Evolutionary conservation across 306 rosid species (phyloP).

Genomic region (Senna tora): DNA sequence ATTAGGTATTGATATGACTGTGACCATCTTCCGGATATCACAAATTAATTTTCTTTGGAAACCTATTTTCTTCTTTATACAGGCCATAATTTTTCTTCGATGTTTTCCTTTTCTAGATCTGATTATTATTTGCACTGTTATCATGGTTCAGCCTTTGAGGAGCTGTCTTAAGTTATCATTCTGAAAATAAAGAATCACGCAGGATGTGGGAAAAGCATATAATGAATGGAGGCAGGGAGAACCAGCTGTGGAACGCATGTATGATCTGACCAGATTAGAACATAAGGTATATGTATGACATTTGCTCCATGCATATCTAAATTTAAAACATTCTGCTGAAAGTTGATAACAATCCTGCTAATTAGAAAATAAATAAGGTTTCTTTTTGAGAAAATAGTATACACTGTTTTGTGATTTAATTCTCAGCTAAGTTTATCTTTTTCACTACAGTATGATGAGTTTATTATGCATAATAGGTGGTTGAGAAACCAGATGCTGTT

Average conservation of each 20-base stretch:
- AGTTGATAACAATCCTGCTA: slow-evolving; percentile 9
- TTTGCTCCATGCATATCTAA: slow-evolving; percentile 15
- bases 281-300: slow-evolving; percentile 56
- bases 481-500: slow-evolving; percentile 66
- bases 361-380: background rate
- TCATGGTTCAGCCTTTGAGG: slow-evolving; percentile 54
- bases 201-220: slow-evolving; percentile 92
- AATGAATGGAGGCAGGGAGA: slow-evolving; percentile 92
- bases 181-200: slow-evolving; percentile 63
- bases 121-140: slow-evolving; percentile 29
- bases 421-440: slow-evolving; percentile 16
- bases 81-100: background rate
- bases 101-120: slow-evolving; percentile 1
- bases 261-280: slow-evolving; percentile 63
- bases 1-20: background rate
- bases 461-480: slow-evolving; percentile 57
- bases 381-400: slow-evolving; percentile 17
- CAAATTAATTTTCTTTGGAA: background rate
- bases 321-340: slow-evolving; percentile 23
- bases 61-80: background rate
- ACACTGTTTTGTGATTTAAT: slow-evolving; percentile 4
- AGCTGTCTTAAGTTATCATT: slow-evolving; percentile 57
- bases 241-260: slow-evolving; percentile 82
- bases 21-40: slow-evolving; percentile 1
- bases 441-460: slow-evolving; percentile 30